phyloP scores from a whole-genome alignment of 177 flowering plant species.

The Vitis hybrid region DNA sequence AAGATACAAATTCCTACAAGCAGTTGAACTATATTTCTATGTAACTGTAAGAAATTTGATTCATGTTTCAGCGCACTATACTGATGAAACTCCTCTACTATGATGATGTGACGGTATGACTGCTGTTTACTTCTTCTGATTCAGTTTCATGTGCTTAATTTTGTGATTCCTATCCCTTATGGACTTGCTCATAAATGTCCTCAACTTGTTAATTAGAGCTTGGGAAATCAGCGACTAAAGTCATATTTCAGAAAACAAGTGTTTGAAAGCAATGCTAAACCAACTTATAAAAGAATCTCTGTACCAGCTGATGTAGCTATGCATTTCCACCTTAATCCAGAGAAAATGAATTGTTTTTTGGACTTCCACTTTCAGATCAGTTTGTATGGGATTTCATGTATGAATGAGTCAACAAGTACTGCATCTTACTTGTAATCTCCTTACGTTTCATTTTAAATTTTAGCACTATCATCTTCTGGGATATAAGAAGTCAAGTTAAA shows the following conservation, averaged over 20 bases:
- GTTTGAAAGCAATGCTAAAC: no score
- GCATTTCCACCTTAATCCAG: no score
- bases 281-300: no score
- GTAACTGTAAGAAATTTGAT: background rate
- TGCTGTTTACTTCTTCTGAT: background rate
- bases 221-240: background rate
- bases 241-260: no score
- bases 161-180: background rate
- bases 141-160: background rate
- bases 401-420: no score
- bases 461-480: background rate
- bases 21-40: no score
- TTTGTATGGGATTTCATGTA: no score
- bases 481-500: background rate
- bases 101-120: slow-evolving; percentile 86
- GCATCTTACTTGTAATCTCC: no score
- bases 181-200: background rate
- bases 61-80: slow-evolving; percentile 78
- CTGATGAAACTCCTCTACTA: slow-evolving; percentile 91
- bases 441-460: no score
- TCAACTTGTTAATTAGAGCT: background rate
- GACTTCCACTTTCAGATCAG: no score
- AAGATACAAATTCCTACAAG: background rate
- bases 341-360: no score
- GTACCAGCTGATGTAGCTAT: no score